These are phyloP conservation scores for Volutella citrinella DNA, from an alignment of 2,329 filamentous ascomycete genomes.

Conservation along the genomic window DNA sequence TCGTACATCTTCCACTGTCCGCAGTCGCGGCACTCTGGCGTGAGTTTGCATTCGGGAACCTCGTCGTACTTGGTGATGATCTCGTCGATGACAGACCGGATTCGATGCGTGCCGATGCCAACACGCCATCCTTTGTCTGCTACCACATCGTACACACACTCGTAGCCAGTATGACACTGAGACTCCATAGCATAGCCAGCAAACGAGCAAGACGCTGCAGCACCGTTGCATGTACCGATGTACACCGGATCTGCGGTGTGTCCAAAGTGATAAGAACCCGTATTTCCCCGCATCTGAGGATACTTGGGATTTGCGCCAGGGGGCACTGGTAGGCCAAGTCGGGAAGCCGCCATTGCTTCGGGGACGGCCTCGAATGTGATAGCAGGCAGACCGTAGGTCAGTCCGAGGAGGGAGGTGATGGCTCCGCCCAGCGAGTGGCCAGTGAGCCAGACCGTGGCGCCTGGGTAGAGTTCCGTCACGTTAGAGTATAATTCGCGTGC, in stretches of 20 bases:
- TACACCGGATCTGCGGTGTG: constrained; percentile 95
- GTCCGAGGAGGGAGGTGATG: constrained; percentile 79
- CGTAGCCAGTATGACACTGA: constrained; percentile 82
- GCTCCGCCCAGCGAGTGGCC: constrained; percentile 92
- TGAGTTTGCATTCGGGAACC: constrained; percentile 73
- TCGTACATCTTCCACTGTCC: constrained; percentile 92
- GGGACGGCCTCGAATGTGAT: constrained; percentile 92
- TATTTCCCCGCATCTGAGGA: constrained; percentile 69
- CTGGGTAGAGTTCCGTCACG: constrained; percentile 82
- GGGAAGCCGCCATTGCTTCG: constrained; percentile 80
- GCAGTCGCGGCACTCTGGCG: constrained; percentile 83
- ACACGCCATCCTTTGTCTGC: constrained; percentile 89
- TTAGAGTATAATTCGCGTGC: constrained; percentile 89
- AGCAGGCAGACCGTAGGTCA: constrained; percentile 88
- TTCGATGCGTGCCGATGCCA: constrained; percentile 87
- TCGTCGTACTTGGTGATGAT: constrained; percentile 80
- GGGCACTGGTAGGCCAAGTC: constrained; percentile 81
- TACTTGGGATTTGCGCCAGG: constrained; percentile 70
- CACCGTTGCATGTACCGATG: constrained; percentile 89
- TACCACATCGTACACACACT: constrained; percentile 92
- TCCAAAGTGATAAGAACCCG: constrained; percentile 85
- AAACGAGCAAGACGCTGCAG: constrained; percentile 83
- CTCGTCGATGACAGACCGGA: constrained; percentile 81
- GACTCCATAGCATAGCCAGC: constrained; percentile 93
- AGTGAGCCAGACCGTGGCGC: constrained; percentile 81